Evolutionary conservation across 2,329 filamentous ascomycete species (phyloP).

Genomic region (Camillea tinctor): DNA sequence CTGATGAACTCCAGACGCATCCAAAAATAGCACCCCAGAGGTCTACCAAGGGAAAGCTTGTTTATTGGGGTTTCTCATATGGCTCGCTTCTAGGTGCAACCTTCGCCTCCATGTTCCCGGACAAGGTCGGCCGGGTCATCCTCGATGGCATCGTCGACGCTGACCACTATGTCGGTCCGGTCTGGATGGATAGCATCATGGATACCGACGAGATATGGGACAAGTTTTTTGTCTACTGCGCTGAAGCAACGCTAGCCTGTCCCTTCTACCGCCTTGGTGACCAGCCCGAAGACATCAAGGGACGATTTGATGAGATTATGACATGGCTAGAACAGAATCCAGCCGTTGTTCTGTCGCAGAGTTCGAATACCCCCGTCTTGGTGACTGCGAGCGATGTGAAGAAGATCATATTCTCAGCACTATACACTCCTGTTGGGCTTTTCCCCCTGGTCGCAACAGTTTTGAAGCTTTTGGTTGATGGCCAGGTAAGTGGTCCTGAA

Average conservation of each 20-base stretch:
- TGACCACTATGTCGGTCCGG: slow-evolving; percentile 42
- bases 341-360: slow-evolving; percentile 29
- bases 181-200: slow-evolving; percentile 38
- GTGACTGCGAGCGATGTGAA: slow-evolving; percentile 39
- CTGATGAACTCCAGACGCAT: slow-evolving; percentile 5
- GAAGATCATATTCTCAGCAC: slow-evolving; percentile 32
- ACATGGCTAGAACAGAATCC: slow-evolving; percentile 34
- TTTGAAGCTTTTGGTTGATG: slow-evolving; percentile 31
- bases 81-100: slow-evolving; percentile 39
- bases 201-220: slow-evolving; percentile 47
- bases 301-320: slow-evolving; percentile 33
- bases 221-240: slow-evolving; percentile 48
- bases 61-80: slow-evolving; percentile 43
- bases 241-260: slow-evolving; percentile 40
- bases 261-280: slow-evolving; percentile 38
- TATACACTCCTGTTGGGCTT: slow-evolving; percentile 34
- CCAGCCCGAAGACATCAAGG: slow-evolving; percentile 28
- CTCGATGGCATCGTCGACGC: slow-evolving; percentile 36
- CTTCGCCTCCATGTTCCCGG: slow-evolving; percentile 42
- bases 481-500: background rate
- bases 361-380: slow-evolving; percentile 34
- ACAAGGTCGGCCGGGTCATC: slow-evolving; percentile 43
- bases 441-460: slow-evolving; percentile 36
- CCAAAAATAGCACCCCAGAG: slow-evolving; percentile 9
- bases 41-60: slow-evolving; percentile 31